A percentile compares a stretch with the other conserved stretches of the same genome.
Conservation (phyloP, 208 protist genomes). For the Trypanosomatidae sp. region DNA sequence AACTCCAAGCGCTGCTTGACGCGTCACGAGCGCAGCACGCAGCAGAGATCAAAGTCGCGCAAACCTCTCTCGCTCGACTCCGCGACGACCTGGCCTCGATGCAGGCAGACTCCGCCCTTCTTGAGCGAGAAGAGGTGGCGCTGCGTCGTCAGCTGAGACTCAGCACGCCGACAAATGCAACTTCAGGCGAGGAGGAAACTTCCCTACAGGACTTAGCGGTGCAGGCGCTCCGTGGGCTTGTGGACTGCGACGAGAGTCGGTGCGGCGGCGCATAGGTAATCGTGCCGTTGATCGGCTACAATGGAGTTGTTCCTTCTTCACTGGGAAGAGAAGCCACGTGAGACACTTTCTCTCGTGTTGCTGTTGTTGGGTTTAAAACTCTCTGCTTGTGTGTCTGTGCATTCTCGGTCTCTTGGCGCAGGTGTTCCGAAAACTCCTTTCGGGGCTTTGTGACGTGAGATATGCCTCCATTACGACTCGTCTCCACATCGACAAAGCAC, state of each 20-base stretch:
- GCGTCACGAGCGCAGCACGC: conserved; percentile 25
- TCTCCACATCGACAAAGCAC: no score
- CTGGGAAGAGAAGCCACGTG: not conserved
- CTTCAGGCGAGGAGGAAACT: no score
- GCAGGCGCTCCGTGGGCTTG: conserved; percentile 27
- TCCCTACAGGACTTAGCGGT: conserved; percentile 11
- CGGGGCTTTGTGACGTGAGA: no score
- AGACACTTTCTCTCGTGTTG: not conserved
- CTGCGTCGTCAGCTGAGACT: conserved; percentile 33
- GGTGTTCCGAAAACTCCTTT: not conserved
- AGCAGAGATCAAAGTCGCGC: conserved; percentile 31
- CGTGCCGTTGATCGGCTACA: no score
- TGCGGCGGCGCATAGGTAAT: not conserved
- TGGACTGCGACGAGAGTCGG: conserved; percentile 44
- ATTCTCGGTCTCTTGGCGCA: not conserved
- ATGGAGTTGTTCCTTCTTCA: no score
- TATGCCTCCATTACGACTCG: no score
- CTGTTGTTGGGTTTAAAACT: no score
- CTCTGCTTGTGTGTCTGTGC: no score
- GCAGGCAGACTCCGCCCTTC: conserved; percentile 29
- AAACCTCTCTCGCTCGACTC: conserved; percentile 30
- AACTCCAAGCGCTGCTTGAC: conserved; percentile 37
- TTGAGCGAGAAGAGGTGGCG: conserved; percentile 31
- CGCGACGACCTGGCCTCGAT: conserved; percentile 33
- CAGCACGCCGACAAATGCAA: conserved; percentile 6